phyloP scores from a whole-genome alignment of 2,329 filamentous ascomycete genomes.

The Graphium sp. region DNA sequence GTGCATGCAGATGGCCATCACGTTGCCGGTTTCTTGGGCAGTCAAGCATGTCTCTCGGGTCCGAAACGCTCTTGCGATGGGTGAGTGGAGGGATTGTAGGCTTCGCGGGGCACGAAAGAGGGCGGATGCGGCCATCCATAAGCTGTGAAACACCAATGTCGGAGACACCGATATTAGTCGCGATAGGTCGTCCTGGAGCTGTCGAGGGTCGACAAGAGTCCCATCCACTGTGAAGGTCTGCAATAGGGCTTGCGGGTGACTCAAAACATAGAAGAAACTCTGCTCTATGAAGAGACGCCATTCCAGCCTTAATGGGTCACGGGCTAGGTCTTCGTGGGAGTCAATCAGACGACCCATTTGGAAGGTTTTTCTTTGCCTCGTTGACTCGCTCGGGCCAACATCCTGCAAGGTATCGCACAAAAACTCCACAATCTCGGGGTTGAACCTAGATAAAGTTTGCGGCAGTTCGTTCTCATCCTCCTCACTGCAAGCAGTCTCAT shows the following conservation, averaged over 20 bases:
- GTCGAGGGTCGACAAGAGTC: slow-evolving; percentile 40
- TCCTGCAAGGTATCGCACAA: slow-evolving; percentile 42
- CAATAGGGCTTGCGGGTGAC: slow-evolving; percentile 35
- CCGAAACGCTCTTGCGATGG: slow-evolving; percentile 18
- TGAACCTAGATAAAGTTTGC: slow-evolving; percentile 36
- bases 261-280: slow-evolving; percentile 45
- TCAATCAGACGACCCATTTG: no score
- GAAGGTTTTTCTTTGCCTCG: no score
- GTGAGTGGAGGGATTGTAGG: slow-evolving; percentile 20
- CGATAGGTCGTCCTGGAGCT: slow-evolving; percentile 46
- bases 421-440: slow-evolving; percentile 39
- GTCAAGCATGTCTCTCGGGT: slow-evolving; percentile 19
- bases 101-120: slow-evolving; percentile 38
- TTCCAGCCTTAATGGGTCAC: slow-evolving; percentile 20
- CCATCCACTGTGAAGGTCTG: slow-evolving; percentile 37
- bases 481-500: not conserved
- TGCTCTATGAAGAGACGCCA: slow-evolving; percentile 49
- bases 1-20: slow-evolving; percentile 45
- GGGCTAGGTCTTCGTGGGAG: slow-evolving; percentile 3
- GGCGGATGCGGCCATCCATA: slow-evolving; percentile 43
- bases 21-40: slow-evolving; percentile 30
- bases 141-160: slow-evolving; percentile 42
- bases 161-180: slow-evolving; percentile 39
- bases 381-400: no score
- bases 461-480: slow-evolving; percentile 20